A percentile compares a stretch with the other conserved stretches of the same genome.
phyloP scores from a whole-genome alignment of 805 yeast species.

The Metschnikowia similis region DNA sequence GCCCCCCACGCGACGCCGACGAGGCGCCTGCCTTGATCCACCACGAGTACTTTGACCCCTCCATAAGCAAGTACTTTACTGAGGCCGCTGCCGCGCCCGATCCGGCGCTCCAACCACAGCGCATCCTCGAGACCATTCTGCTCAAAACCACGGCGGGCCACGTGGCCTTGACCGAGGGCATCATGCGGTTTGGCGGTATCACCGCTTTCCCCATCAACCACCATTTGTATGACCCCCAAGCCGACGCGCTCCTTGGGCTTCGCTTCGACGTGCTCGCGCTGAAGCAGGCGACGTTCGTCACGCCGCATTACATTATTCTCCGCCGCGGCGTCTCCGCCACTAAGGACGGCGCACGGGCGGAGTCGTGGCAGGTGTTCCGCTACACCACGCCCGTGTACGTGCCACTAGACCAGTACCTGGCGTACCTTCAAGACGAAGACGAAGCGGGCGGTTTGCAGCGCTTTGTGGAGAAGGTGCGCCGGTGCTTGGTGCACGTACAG shows the following conservation, averaged over 20 bases:
- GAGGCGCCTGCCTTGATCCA: constrained; percentile 16
- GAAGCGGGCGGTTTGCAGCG: constrained; percentile 16
- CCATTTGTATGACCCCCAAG: constrained; percentile 20
- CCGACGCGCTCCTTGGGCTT: constrained; percentile 39
- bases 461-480: constrained; percentile 24
- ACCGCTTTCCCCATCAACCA: constrained; percentile 50
- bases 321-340: constrained; percentile 3
- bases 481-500: constrained; percentile 22
- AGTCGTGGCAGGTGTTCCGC: constrained; percentile 28
- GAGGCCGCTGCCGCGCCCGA: neutral
- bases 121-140: constrained; percentile 10
- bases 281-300: constrained; percentile 20
- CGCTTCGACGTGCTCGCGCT: constrained; percentile 44
- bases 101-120: neutral
- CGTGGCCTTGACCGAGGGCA: constrained; percentile 38
- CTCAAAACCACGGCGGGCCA: constrained; percentile 10
- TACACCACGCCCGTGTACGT: constrained; percentile 36
- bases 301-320: constrained; percentile 50
- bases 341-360: neutral
- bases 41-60: constrained; percentile 15
- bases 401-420: constrained; percentile 19
- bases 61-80: constrained; percentile 14
- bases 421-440: constrained; percentile 10
- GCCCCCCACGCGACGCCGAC: constrained; percentile 4
- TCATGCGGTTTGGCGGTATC: constrained; percentile 45